Percentiles rank a stretch among this genome's conserved stretches.
Conservation (phyloP, 2,329 filamentous ascomycete species). For the Aspergillus pseudotamarii region DNA sequence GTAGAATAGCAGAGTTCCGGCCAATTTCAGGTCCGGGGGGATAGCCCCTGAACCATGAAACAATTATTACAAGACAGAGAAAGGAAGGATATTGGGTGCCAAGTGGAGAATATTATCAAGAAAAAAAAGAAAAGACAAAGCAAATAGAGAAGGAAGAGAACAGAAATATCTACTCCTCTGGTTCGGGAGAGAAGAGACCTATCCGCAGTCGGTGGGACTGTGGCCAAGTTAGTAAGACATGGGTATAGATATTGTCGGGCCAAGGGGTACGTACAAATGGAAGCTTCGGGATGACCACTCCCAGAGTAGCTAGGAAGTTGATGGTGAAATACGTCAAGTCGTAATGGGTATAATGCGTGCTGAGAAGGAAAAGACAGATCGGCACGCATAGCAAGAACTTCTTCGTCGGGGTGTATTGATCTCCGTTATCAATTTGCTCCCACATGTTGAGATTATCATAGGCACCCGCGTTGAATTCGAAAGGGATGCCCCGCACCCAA, state of each 20-base stretch:
- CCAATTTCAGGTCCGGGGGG: slow-evolving; percentile 14
- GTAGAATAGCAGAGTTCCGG: neutral
- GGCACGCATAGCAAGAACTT: slow-evolving; percentile 96
- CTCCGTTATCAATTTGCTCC: slow-evolving; percentile 99
- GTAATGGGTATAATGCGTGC: slow-evolving; percentile 99
- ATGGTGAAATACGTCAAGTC: slow-evolving; percentile 96
- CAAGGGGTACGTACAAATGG: slow-evolving; percentile 72
- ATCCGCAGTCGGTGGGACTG: slow-evolving; percentile 79
- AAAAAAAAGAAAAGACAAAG: slow-evolving; percentile 16
- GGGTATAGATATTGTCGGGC: neutral
- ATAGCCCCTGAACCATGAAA: slow-evolving; percentile 10
- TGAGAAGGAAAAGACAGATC: slow-evolving; percentile 90
- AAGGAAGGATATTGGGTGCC: slow-evolving; percentile 16
- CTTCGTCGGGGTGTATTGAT: slow-evolving; percentile 97
- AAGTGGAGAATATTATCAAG: slow-evolving; percentile 23
- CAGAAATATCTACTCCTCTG: slow-evolving; percentile 57
- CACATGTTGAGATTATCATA: slow-evolving; percentile 99
- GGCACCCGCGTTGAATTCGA: slow-evolving; percentile 97
- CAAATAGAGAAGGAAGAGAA: slow-evolving; percentile 15
- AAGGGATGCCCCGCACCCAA: slow-evolving; percentile 94
- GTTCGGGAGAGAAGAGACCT: slow-evolving; percentile 70
- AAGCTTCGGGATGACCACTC: slow-evolving; percentile 92
- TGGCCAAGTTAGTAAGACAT: slow-evolving; percentile 31
- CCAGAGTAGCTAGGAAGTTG: slow-evolving; percentile 90
- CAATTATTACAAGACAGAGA: slow-evolving; percentile 23